These are phyloP conservation scores for Jacaranda copaia DNA, from an alignment of 257 asterid genomes.

Conservation along the genomic window DNA sequence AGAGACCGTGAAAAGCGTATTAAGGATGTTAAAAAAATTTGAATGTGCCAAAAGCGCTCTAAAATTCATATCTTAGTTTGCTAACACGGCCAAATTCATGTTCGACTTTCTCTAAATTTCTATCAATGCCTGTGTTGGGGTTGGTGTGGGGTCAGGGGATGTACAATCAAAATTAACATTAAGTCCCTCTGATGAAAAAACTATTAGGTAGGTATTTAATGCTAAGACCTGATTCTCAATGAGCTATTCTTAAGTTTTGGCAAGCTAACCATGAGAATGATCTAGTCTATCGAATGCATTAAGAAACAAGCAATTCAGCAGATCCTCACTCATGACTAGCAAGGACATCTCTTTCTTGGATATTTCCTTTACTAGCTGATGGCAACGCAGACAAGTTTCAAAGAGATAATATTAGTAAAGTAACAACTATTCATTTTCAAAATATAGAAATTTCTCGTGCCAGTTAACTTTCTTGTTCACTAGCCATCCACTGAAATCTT, in stretches of 20 bases:
- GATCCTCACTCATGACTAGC: slow-evolving; percentile 3
- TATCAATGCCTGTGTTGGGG: background rate
- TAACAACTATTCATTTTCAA: background rate
- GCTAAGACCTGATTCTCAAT: too few relatives aligned
- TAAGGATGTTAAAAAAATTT: background rate
- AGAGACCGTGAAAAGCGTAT: background rate
- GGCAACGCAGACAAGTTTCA: background rate
- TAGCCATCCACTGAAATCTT: background rate
- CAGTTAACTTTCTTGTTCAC: background rate
- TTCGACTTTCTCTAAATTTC: background rate
- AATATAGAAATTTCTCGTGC: background rate
- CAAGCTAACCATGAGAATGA: background rate
- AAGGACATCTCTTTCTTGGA: background rate
- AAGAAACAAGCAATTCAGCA: slow-evolving; percentile 4
- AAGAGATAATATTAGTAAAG: slow-evolving; percentile 1
- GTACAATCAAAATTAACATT: background rate
- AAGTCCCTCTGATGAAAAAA: background rate
- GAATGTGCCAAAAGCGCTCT: background rate
- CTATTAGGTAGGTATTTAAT: background rate
- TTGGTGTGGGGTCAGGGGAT: background rate
- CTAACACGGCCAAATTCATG: background rate
- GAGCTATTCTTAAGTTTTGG: slow-evolving; percentile 6
- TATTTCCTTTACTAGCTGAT: background rate
- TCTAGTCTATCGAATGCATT: background rate
- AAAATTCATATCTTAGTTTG: background rate